Percentiles rank a stretch among this genome's conserved stretches.
phyloP scores from a whole-genome alignment of 768 basidiomycete species.

The Leccinum rimulosum region DNA sequence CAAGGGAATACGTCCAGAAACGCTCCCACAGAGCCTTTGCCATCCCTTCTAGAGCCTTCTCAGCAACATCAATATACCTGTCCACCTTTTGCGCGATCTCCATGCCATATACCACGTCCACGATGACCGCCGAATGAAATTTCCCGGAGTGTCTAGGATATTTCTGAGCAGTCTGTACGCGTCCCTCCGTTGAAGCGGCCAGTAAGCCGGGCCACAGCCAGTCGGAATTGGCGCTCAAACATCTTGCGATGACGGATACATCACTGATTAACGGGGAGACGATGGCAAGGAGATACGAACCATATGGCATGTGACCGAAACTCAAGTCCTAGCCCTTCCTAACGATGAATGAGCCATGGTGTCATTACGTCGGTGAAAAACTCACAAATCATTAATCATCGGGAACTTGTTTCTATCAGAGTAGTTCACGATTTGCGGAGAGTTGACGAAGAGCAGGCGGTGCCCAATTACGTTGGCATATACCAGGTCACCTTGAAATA shows the following conservation, averaged over 20 bases:
- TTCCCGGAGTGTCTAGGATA: constrained; percentile 41
- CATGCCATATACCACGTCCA: constrained; percentile 54
- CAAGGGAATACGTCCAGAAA: constrained; percentile 50
- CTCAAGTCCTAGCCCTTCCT: constrained; percentile 49
- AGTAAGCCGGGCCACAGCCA: constrained; percentile 39
- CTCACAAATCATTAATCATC: constrained; percentile 52
- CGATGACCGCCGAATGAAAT: constrained; percentile 48
- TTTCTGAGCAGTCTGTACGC: constrained; percentile 44
- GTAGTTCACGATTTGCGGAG: constrained; percentile 49
- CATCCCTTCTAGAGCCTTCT: constrained; percentile 50
- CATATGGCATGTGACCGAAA: constrained; percentile 55
- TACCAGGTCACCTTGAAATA: constrained; percentile 45
- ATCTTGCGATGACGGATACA: constrained; percentile 40
- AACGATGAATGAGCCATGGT: constrained; percentile 15
- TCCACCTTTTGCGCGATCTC: constrained; percentile 41
- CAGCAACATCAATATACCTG: constrained; percentile 47
- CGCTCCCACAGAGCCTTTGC: constrained; percentile 49
- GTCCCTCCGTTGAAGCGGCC: constrained; percentile 45
- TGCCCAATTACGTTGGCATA: constrained; percentile 51
- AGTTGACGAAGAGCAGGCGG: constrained; percentile 47
- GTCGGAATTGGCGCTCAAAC: constrained; percentile 52
- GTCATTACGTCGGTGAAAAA: neutral
- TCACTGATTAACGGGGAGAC: neutral
- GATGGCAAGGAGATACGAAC: constrained; percentile 20
- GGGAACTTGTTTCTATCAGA: constrained; percentile 48